These are phyloP conservation scores for Tulasnella sp. DNA, from an alignment of 768 basidiomycete species.

Conservation along the genomic window DNA sequence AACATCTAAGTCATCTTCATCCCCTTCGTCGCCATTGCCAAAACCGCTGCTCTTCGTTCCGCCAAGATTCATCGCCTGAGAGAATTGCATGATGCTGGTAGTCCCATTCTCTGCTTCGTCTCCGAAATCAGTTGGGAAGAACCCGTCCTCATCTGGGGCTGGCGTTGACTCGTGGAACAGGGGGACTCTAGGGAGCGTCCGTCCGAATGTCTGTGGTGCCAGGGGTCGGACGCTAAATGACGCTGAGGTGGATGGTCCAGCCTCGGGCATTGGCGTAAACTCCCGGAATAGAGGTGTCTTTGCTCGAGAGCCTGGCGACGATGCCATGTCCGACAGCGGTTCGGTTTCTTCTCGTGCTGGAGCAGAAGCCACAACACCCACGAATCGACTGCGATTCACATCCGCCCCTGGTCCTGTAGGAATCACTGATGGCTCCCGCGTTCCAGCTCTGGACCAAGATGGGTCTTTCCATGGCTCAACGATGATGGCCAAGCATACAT, in stretches of 20 bases:
- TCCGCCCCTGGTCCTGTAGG: conserved; percentile 25
- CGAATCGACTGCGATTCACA: conserved; percentile 22
- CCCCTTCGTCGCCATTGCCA: conserved; percentile 64
- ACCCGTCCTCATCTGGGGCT: not conserved
- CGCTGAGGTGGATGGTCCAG: conserved; percentile 15
- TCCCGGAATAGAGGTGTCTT: conserved; percentile 60
- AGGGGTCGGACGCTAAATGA: not conserved
- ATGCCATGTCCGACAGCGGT: conserved; percentile 17
- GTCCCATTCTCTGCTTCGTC: conserved; percentile 29
- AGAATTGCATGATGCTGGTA: conserved; percentile 61
- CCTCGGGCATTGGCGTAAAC: conserved; percentile 33
- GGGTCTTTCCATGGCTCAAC: conserved; percentile 70
- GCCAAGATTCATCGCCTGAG: conserved; percentile 52
- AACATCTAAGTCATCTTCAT: conserved; percentile 46
- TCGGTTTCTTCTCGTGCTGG: conserved; percentile 23
- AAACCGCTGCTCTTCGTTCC: conserved; percentile 47
- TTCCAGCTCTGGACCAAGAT: conserved; percentile 29
- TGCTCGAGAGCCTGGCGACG: conserved; percentile 28
- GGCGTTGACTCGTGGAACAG: conserved; percentile 31
- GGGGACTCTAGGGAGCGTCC: conserved; percentile 33
- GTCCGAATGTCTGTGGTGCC: conserved; percentile 17
- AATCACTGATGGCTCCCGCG: conserved; percentile 27
- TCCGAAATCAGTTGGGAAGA: conserved; percentile 22
- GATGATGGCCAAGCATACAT: conserved; percentile 66
- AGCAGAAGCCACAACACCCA: conserved; percentile 29